Conservation (phyloP, 2,329 filamentous ascomycete genomes). For the Colletotrichum abscissum region DNA sequence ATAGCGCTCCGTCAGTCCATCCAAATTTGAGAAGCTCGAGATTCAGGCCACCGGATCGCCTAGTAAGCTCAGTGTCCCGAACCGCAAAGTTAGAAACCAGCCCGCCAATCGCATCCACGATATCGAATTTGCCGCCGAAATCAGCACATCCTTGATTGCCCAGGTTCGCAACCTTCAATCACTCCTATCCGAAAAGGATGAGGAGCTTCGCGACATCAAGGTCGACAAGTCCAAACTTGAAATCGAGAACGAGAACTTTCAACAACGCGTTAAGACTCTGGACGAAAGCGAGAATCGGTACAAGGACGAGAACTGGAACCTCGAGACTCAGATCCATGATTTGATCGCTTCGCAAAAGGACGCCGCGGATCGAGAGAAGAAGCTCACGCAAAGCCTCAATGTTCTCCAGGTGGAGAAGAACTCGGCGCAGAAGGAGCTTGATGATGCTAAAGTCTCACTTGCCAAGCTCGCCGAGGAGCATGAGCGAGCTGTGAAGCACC, state of each 20-base stretch:
- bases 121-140: conserved; percentile 98
- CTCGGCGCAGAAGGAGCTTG: conserved; percentile 83
- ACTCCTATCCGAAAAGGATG: conserved; percentile 87
- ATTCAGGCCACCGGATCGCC: conserved; percentile 87
- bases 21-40: conserved; percentile 87
- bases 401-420: conserved; percentile 80
- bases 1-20: conserved; percentile 77
- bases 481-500: conserved; percentile 78
- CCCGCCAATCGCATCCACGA: conserved; percentile 90
- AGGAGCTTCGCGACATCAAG: conserved; percentile 80
- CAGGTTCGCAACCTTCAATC: conserved; percentile 92
- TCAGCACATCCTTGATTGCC: conserved; percentile 92
- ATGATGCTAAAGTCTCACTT: conserved; percentile 86
- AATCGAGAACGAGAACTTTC: conserved; percentile 81
- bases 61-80: conserved; percentile 88
- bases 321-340: conserved; percentile 93
- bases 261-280: conserved; percentile 82
- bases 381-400: conserved; percentile 79
- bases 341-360: conserved; percentile 79
- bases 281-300: conserved; percentile 96
- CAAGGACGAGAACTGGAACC: conserved; percentile 98
- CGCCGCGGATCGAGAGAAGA: conserved; percentile 83
- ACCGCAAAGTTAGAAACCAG: conserved; percentile 90
- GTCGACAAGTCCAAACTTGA: conserved; percentile 84
- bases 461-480: conserved; percentile 87